Conservation (phyloP, 1,284 basidiomycete genomes). For the Cutaneotrichosporon sp. region DNA sequence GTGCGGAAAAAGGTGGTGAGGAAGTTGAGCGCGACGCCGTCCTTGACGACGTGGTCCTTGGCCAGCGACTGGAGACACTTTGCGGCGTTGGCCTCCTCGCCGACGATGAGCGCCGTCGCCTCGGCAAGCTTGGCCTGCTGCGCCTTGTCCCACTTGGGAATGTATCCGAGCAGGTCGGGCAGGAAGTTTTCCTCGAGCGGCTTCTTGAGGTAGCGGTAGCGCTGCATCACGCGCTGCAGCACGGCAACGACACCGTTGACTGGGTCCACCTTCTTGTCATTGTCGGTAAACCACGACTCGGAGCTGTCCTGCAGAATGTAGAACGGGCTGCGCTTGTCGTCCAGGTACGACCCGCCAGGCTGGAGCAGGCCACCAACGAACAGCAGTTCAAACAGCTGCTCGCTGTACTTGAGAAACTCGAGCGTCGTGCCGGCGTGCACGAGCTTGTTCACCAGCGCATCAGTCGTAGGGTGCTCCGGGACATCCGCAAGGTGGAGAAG, state of each 20-base stretch:
- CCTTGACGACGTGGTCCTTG: conserved; percentile 92
- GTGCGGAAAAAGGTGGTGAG: conserved; percentile 69
- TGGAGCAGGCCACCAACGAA: conserved; percentile 91
- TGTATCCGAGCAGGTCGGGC: conserved; percentile 77
- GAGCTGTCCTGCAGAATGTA: conserved; percentile 34
- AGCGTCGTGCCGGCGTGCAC: conserved; percentile 84
- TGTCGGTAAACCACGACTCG: conserved; percentile 4
- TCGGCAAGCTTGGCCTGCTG: conserved; percentile 78
- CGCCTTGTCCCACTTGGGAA: conserved; percentile 69
- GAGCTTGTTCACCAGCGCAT: conserved; percentile 57
- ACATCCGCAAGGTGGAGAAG: conserved; percentile 89
- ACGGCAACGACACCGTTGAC: conserved; percentile 89
- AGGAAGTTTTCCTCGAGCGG: conserved; percentile 83
- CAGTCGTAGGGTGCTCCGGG: conserved; percentile 65
- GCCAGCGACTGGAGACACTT: conserved; percentile 73
- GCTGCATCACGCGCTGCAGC: conserved; percentile 88
- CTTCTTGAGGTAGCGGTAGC: conserved; percentile 98
- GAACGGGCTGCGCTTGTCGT: conserved; percentile 60
- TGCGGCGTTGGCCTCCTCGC: conserved; percentile 71
- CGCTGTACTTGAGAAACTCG: conserved; percentile 92
- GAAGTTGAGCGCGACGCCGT: conserved; percentile 71
- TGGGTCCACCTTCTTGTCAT: conserved; percentile 35
- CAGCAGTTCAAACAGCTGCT: conserved; percentile 89
- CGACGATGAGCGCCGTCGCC: conserved; percentile 72
- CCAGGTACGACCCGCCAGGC: conserved; percentile 85